Conservation (phyloP, 129 eudicot genomes). For the Chrysanthemum makinoi region DNA sequence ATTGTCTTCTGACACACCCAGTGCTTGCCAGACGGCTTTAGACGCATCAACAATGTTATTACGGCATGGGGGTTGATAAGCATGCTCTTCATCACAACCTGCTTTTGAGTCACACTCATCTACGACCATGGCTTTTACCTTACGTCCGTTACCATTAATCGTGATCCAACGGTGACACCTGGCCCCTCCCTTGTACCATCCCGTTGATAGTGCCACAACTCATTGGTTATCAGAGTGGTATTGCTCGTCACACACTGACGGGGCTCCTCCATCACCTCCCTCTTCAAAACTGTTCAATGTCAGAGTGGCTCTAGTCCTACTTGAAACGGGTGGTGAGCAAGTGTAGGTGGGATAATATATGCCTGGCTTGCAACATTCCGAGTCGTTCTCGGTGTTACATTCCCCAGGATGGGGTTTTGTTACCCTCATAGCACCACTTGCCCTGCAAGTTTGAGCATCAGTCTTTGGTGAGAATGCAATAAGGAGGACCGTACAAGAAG, state of each 20-base stretch:
- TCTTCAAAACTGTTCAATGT: slow-evolving; percentile 34
- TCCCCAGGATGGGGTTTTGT: slow-evolving; percentile 24
- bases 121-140: slow-evolving; percentile 33
- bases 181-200: slow-evolving; percentile 21
- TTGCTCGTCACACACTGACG: slow-evolving; percentile 23
- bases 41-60: slow-evolving; percentile 46
- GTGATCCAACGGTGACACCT: slow-evolving; percentile 25
- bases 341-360: slow-evolving; percentile 36
- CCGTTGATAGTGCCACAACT: slow-evolving; percentile 28
- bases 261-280: slow-evolving; percentile 28
- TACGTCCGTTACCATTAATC: slow-evolving; percentile 25
- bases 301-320: slow-evolving; percentile 29
- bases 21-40: slow-evolving; percentile 37
- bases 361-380: slow-evolving; percentile 32
- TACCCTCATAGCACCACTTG: slow-evolving; percentile 25
- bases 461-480: neutral
- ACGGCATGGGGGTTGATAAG: slow-evolving; percentile 42
- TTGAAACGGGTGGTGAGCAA: slow-evolving; percentile 29
- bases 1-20: slow-evolving; percentile 28
- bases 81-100: slow-evolving; percentile 44
- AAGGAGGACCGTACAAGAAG: neutral
- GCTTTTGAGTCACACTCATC: slow-evolving; percentile 30
- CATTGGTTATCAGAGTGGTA: slow-evolving; percentile 23
- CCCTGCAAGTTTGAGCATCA: slow-evolving; percentile 24
- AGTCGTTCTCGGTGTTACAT: slow-evolving; percentile 28